Evolutionary conservation across 1,284 basidiomycete species (phyloP), one percentile per base, ranked within the genome.

Genomic region (Moesziomyces globuligerus): DNA sequence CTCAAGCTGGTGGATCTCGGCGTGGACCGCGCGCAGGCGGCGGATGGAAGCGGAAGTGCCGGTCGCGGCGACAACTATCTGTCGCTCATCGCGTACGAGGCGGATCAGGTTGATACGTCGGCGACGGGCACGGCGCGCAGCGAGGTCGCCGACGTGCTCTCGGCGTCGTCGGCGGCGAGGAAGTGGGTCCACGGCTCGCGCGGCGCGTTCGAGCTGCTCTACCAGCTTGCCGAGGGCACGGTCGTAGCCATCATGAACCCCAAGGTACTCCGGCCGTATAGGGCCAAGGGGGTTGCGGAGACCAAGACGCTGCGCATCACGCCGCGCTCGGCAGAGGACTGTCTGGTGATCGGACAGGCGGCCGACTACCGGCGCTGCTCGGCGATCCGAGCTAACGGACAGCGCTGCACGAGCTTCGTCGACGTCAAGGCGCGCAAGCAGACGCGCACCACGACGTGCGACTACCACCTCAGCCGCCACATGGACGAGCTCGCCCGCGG

Each of bases 161-260:
- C 52, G 4, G 36, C 51, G 4, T 57, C 64, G 0, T 50, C 61
- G n/a, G 56, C 65, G 36, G 67, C 65, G 32, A 90, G 88, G 74
- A 73, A 89, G 0, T 95, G 93, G 81, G 87, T 86, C 61, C 94
- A 94, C 1, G 94, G 95, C 1, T 94, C 92, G 67, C 88, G 89
- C 2, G 94, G 95, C 7, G 94, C 94, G 0, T 98, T 92, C 79
- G 95, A 98, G 81, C 86, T 85, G 67, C 88, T 92, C 83, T 89
- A 90, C 56, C 92, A 91, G 79, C 84, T 95, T 62, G 88, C 88
- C 45, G 91, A 93, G 66, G 95, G 95, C 1, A 90, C 92, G 43
- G 91, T 98, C 3, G 85, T 98, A 24, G 92, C 93, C 0, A 86
- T 98, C 32, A 84, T 98, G 24, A 97, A 95, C 78, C 94, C 95